These are phyloP conservation scores for Citrus sinensis DNA, from an alignment of 345 rosid genomes.

Conservation along the genomic window DNA sequence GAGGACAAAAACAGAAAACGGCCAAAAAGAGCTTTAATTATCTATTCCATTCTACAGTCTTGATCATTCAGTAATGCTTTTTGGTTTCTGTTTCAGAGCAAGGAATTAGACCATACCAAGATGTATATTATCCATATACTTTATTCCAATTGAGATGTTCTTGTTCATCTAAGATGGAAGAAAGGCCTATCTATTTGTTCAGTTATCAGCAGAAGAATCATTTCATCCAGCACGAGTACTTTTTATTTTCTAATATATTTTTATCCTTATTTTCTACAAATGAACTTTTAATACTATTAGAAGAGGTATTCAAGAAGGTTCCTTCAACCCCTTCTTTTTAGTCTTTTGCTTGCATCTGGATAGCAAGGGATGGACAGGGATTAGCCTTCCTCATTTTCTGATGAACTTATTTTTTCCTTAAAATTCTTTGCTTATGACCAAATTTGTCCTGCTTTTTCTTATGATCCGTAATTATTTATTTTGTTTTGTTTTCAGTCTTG, in stretches of 20 bases:
- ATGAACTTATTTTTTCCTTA: background rate
- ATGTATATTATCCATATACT: background rate
- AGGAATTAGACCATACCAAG: background rate
- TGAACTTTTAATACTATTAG: background rate
- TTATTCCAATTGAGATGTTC: background rate
- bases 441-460: background rate
- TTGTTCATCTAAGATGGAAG: background rate
- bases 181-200: background rate
- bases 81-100: background rate
- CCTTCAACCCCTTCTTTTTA: background rate
- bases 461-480: background rate
- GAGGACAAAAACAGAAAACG: background rate
- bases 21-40: background rate
- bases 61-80: background rate
- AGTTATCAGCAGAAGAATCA: background rate
- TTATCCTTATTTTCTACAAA: background rate
- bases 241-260: background rate
- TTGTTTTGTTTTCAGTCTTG: background rate
- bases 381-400: background rate
- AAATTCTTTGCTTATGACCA: background rate
- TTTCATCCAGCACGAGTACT: background rate
- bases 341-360: background rate
- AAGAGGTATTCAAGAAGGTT: background rate
- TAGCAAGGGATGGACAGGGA: background rate
- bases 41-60: background rate